phyloP scores from a whole-genome alignment of 352 stramenopile genomes.

The Globisporangium takayamanum region DNA sequence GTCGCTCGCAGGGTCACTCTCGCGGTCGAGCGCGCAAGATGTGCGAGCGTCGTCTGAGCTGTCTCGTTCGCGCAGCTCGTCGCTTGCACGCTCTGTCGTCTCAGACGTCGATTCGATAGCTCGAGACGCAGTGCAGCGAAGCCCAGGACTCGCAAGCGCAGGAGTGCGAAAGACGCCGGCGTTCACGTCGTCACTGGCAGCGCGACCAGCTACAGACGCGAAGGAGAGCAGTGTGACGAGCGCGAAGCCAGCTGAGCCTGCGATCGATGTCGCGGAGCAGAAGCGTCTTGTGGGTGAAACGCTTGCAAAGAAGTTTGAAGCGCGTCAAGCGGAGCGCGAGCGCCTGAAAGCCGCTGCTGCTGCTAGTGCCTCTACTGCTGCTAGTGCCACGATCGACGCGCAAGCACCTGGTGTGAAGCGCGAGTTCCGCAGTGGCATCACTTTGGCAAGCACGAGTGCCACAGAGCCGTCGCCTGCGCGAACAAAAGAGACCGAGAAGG shows the following conservation, averaged over 20 bases:
- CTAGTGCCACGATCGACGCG: not conserved
- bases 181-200: slow-evolving; percentile 10
- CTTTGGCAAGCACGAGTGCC: not conserved
- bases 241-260: not conserved
- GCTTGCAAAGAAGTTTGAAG: slow-evolving; percentile 37
- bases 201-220: not conserved
- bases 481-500: slow-evolving; percentile 39
- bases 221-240: slow-evolving; percentile 13
- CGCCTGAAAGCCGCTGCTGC: not conserved
- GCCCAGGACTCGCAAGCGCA: slow-evolving; percentile 1
- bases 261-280: slow-evolving; percentile 26
- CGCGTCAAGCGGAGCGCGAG: slow-evolving; percentile 27
- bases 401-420: not conserved
- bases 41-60: slow-evolving; percentile 10
- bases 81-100: slow-evolving; percentile 10
- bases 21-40: slow-evolving; percentile 18
- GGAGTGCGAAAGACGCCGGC: not conserved
- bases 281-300: slow-evolving; percentile 24
- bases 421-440: not conserved
- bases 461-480: slow-evolving; percentile 9
- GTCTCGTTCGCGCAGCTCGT: slow-evolving; percentile 15
- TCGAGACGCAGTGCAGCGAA: slow-evolving; percentile 9
- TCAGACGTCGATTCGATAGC: slow-evolving; percentile 9
- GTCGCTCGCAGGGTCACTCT: slow-evolving; percentile 10
- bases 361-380: not conserved